Evolutionary conservation across 495 filamentous ascomycete genomes (phyloP), one percentile per base, ranked within the genome.

Genomic region (Gamarada debralockiae): DNA sequence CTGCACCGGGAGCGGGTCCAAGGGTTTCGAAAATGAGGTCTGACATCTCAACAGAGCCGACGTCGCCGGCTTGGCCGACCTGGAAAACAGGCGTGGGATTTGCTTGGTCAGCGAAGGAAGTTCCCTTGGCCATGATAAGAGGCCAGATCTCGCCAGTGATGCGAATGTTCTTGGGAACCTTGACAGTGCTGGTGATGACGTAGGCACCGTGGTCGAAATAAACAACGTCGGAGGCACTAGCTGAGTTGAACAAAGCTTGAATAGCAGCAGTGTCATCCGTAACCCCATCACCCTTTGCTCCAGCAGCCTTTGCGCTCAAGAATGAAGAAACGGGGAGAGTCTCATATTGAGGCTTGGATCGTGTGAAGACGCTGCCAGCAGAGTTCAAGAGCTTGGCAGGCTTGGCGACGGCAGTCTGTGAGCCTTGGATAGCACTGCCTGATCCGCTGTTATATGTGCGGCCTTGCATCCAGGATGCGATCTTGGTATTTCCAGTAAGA

Each of bases 71-170:
- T 50, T 87, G 72, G 27, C 92, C 92, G 37, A 96, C 80, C 60
- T 88, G 82, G 64, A 90, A 83, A 27, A 89, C 84, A 3, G 84
- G 80, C 43, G 72, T 64, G 31, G 92, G 92, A 59, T 89, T 87
- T 24, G 58, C 70, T 48, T 81, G 72, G 63, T 93, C 81, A 47
- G 79, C 69, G 72, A 95, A 97, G 24, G 66, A 63, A 47, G 62
- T 62, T 40, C 90, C 89, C 24, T 83, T 79, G 7, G 88, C 91
- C 79, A 97, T 87, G 53, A 97, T 88, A 34, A 95, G 69, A 17
- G 92, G 83, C 85, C 86, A 93, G 59, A 91, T 82, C 66, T 97
- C 92, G 62, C 92, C 92, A n/a, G 85, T 85, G 63, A 97, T 92
- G 38, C 73, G 74, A 66, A 89, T 82, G 66, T 86, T 78, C 64